phyloP scores from a whole-genome alignment of 106 monocot species.

The Dendrobium officinale region DNA sequence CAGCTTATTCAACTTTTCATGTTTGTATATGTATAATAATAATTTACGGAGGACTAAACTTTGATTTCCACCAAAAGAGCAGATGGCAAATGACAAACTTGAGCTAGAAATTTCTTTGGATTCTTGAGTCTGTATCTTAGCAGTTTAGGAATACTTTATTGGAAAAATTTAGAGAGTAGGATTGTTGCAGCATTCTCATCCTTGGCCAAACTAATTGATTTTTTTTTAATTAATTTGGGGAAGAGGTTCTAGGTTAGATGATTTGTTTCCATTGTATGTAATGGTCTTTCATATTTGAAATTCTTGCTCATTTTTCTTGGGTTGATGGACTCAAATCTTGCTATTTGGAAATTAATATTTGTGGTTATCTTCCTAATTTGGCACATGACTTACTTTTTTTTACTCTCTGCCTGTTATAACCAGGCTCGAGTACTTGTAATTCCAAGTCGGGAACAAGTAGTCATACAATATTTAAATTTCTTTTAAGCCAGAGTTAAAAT shows the following conservation, averaged over 20 bases:
- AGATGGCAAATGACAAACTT: not conserved
- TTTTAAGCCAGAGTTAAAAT: too few relatives aligned
- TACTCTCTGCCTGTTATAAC: too few relatives aligned
- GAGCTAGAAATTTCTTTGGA: not conserved
- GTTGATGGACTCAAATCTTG: not conserved
- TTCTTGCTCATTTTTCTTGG: not conserved
- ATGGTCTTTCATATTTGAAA: not conserved
- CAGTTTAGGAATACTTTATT: not conserved
- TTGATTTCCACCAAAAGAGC: not conserved
- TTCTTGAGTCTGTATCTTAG: not conserved
- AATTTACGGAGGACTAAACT: not conserved
- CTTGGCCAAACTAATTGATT: not conserved
- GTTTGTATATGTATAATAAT: not conserved
- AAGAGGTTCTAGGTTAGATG: not conserved
- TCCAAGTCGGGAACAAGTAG: too few relatives aligned
- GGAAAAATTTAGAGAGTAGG: not conserved
- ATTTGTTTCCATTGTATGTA: not conserved
- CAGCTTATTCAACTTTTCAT: not conserved
- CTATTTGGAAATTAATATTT: too few relatives aligned
- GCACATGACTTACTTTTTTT: not conserved
- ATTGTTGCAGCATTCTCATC: not conserved
- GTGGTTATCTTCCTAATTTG: not conserved
- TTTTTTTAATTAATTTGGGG: not conserved
- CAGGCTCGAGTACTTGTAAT: too few relatives aligned
- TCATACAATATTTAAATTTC: too few relatives aligned